Percentiles rank a stretch among this genome's conserved stretches.
These are phyloP conservation scores for Collybia sp. DNA, from an alignment of 768 basidiomycete species.

Conservation along the genomic window DNA sequence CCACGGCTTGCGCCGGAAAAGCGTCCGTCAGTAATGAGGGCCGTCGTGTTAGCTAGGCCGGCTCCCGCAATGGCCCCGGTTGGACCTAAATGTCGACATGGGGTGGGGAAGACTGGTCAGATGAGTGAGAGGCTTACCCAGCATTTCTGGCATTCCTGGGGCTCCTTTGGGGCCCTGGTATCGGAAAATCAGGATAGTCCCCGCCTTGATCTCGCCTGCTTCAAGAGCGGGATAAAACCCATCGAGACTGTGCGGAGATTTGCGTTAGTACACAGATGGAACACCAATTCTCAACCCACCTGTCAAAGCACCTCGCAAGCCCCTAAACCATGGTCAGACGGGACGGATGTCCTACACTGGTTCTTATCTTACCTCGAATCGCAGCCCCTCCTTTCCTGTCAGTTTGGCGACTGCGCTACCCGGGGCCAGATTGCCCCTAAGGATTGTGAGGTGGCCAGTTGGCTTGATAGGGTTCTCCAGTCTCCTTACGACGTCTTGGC, in stretches of 20 bases:
- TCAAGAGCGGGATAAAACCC: conserved; percentile 72
- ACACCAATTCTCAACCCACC: conserved; percentile 27
- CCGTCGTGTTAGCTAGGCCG: conserved; percentile 72
- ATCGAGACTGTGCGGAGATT: conserved; percentile 38
- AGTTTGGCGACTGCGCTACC: conserved; percentile 88
- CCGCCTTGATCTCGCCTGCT: conserved; percentile 69
- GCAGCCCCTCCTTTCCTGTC: conserved; percentile 87
- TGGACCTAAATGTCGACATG: conserved; percentile 42
- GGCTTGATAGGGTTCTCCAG: conserved; percentile 79
- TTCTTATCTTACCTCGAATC: conserved; percentile 58
- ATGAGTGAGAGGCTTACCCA: conserved; percentile 21
- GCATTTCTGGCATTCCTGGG: conserved; percentile 88
- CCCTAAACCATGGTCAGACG: conserved; percentile 37
- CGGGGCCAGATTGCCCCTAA: conserved; percentile 87
- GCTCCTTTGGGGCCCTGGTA: conserved; percentile 90
- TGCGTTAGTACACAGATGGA: neutral
- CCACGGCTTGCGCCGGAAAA: conserved; percentile 76
- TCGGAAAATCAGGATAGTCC: conserved; percentile 75
- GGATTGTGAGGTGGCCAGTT: conserved; percentile 83
- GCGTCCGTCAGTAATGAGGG: conserved; percentile 84
- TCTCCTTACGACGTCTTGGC: conserved; percentile 72
- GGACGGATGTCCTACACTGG: neutral
- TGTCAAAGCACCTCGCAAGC: conserved; percentile 73
- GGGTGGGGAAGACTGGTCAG: neutral
- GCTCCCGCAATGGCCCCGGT: conserved; percentile 85